Evolutionary conservation across 495 filamentous ascomycete genomes (phyloP), one percentile per base, ranked within the genome.

Genomic region (Sporormia fimetaria): DNA sequence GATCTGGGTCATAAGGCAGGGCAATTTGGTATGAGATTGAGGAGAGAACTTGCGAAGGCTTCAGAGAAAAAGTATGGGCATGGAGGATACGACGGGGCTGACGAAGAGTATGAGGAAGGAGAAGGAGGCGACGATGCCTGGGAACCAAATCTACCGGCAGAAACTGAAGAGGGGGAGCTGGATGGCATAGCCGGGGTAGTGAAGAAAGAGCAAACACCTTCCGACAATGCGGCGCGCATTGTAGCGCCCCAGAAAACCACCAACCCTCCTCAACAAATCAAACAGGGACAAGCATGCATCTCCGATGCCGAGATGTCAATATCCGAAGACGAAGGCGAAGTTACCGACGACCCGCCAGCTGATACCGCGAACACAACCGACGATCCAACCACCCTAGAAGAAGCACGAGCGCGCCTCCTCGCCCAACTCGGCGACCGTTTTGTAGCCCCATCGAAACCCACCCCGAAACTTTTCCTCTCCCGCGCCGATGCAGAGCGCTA

Each of bases 1-100:
- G 76, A 77, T 32, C 57, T 81, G 20, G 75, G 67, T 1, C 74
- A 76, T 63, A 65, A 67, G 32, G 74, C 75, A 5, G 67, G 75
- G 10, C 41, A 52, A 25, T 40, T 62, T 17, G 33, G 52, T 14
- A 29, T 42, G 5, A 52, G 57, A 6, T 2, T 24, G 9, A 29
- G 24, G 29, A 27, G 28, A 24, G 40, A n/a, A n/a, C 6, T 8
- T 11, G 1, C 10, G 5, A 17, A 15, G 25, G 37, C 17, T 14
- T 10, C 10, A 6, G 20, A 41, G 20, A 12, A 10, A 9, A 10
- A 14, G 9, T 23, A 26, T 7, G 8, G 24, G 31, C 6, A 4
- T 10, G 15, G 24, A 39, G 32, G 16, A 28, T 7, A 8, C 10
- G 33, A 5, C 24, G n/a, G 25, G 10, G 29, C 7, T 26, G 29